Percentiles rank a stretch among this genome's conserved stretches.
phyloP scores from a whole-genome alignment of 352 stramenopile genomes.

The Globisporangium paroecandrum region DNA sequence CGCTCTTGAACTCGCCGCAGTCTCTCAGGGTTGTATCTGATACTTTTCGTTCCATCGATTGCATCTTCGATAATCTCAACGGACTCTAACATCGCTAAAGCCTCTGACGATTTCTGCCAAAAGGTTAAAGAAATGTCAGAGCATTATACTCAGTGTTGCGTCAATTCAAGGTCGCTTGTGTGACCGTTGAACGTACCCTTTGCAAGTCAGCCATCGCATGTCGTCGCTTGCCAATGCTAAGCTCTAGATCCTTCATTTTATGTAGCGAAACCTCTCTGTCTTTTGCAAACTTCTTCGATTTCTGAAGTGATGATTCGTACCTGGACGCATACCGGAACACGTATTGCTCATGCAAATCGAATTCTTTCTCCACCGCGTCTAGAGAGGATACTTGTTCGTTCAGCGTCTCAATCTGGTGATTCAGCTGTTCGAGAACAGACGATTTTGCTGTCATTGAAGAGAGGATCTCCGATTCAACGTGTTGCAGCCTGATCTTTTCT shows the following conservation, averaged over 20 bases:
- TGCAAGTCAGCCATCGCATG: neutral
- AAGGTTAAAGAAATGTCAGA: neutral
- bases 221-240: neutral
- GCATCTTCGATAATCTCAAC: neutral
- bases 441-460: neutral
- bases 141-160: neutral
- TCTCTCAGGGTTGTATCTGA: neutral
- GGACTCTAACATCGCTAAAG: neutral
- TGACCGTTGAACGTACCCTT: neutral
- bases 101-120: neutral
- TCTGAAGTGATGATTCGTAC: neutral
- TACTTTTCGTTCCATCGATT: neutral
- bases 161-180: neutral
- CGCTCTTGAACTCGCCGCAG: neutral
- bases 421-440: neutral
- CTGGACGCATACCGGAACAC: conserved; percentile 5
- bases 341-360: neutral
- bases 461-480: neutral
- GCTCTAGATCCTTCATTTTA: neutral
- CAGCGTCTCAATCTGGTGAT: neutral
- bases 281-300: neutral
- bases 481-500: neutral
- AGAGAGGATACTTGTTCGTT: neutral
- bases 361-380: neutral
- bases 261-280: neutral